A percentile compares a stretch with the other conserved stretches of the same genome.
Evolutionary conservation across 352 stramenopile species (phyloP).

Genomic region (Phytophthora hibernalis): DNA sequence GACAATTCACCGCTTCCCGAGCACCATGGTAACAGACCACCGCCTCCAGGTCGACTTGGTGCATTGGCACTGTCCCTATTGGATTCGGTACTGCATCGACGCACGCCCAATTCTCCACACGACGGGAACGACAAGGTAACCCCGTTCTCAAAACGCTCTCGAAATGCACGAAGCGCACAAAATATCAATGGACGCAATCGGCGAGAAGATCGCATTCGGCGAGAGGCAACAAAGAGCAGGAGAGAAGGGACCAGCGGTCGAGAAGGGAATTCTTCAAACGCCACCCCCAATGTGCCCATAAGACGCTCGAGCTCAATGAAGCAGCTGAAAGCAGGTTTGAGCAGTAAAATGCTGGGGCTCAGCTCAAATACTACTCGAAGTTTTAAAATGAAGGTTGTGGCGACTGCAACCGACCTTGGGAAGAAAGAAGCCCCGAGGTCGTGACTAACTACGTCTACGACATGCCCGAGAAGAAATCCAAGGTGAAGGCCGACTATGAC

Average conservation of each 20-base stretch:
- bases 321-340: constrained; percentile 14
- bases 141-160: constrained; percentile 9
- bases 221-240: constrained; percentile 10
- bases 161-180: constrained; percentile 6
- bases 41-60: constrained; percentile 12
- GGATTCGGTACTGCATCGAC: constrained; percentile 24
- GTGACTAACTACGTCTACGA: constrained; percentile 43
- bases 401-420: background rate
- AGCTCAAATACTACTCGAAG: constrained; percentile 1
- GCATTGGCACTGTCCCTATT: constrained; percentile 22
- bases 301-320: constrained; percentile 21
- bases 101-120: constrained; percentile 4
- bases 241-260: constrained; percentile 16
- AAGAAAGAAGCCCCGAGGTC: constrained; percentile 32
- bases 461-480: constrained; percentile 33
- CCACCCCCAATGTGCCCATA: background rate
- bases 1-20: constrained; percentile 7
- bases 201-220: constrained; percentile 18
- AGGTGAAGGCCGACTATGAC: constrained; percentile 24
- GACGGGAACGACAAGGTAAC: constrained; percentile 20
- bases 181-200: constrained; percentile 6
- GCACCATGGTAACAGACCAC: constrained; percentile 17
- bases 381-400: constrained; percentile 24
- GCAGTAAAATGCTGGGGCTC: constrained; percentile 4
- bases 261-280: constrained; percentile 10